Evolutionary conservation across 2,329 filamentous ascomycete species (phyloP).

Genomic region (Phyllosticta capitalensis): DNA sequence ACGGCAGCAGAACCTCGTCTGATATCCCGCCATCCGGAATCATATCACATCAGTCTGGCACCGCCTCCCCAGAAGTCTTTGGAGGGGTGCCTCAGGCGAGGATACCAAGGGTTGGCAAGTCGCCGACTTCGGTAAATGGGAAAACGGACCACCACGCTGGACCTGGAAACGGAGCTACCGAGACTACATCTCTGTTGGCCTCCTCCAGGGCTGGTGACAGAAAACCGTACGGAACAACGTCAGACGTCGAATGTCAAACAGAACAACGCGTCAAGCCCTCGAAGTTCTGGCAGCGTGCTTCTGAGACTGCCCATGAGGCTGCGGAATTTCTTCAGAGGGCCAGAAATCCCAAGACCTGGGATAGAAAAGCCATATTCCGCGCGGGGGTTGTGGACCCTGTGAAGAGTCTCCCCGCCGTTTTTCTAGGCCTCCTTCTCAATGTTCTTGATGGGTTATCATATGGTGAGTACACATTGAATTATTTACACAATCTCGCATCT

Average conservation of each 20-base stretch:
- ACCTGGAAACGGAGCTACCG: constrained; percentile 5
- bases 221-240: constrained; percentile 5
- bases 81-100: not conserved
- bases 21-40: not conserved
- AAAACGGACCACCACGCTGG: not conserved
- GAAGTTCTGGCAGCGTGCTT: constrained; percentile 1
- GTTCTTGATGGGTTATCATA: constrained; percentile 93
- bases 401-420: constrained; percentile 70
- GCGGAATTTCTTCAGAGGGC: not conserved
- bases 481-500: not conserved
- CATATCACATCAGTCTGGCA: constrained; percentile 2
- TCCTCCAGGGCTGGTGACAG: constrained; percentile 13
- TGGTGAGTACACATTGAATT: constrained; percentile 39
- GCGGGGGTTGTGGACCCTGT: constrained; percentile 52
- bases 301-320: not conserved
- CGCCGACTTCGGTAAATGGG: not conserved
- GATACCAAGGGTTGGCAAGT: not conserved
- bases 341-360: constrained; percentile 61
- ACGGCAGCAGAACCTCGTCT: not conserved
- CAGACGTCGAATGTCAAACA: constrained; percentile 9
- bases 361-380: constrained; percentile 55
- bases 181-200: constrained; percentile 31
- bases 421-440: constrained; percentile 82
- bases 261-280: not conserved
- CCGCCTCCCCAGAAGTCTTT: constrained; percentile 4